Base-by-base conservation (phyloP, 441 rosid genomes). In the Sinapis alba region DNA sequence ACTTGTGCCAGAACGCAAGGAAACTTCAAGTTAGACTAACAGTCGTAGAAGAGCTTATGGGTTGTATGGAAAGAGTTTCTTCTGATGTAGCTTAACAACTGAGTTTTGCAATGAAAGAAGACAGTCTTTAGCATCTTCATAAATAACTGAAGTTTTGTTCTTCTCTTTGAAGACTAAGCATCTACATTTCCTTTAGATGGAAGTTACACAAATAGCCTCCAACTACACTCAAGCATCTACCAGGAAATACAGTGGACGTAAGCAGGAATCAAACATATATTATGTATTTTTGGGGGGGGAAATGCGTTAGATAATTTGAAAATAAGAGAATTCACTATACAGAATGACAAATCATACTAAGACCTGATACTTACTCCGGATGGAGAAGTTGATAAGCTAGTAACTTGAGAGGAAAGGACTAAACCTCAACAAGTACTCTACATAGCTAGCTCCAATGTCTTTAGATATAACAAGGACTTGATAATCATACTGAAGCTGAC, bases 41-140 rank as follows among this genome's bases (percentile, higher is more conserved):
- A 95, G 87, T 78, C 86, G 87, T 63, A 94, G 80, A 81, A 94
- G 95, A 66, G 83, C 91, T 74, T 79, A 80, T 32, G 97, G 95
- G 78, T 92, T 89, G 72, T 94, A 94, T 7, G 94, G 91, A 83
- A 94, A 92, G 63, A 94, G 75, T 41, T 83, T 87, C 85, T 89
- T 92, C 68, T 28, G 77, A 74, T 86, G 88, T 77, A 94, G 96
- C 81, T 78, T 89, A 82, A 87, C 88, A 67, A 87, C 51, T 30
- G 95, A 86, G 1, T 66, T 70, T 82, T 87, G 91, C 71, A 92
- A 81, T 16, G 90, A 87, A 85, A 92, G 83, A 84, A 94, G 83
- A 79, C 98, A 94, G 63, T 74, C 70, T 82, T 83, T 87, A 69
- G 91, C 93, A 78, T 84, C 78, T 72, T 79, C 77, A 74, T 78